A percentile compares a stretch with the other conserved stretches of the same genome.
Evolutionary conservation across 2,329 filamentous ascomycete species (phyloP).

Genomic region (Colletotrichum brevisporum): DNA sequence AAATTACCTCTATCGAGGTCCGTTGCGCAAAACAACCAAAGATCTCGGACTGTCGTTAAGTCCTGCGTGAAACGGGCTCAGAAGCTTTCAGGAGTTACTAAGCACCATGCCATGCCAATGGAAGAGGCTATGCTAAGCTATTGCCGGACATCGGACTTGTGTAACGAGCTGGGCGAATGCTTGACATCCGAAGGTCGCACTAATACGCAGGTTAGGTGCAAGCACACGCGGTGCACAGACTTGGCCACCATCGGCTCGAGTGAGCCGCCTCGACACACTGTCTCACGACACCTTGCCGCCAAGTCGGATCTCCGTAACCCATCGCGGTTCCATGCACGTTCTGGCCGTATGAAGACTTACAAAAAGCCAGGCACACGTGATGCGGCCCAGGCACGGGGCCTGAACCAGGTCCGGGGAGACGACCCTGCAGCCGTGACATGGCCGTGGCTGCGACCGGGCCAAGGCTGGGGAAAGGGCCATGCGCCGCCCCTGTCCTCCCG

Average conservation of each 20-base stretch:
- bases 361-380: background rate
- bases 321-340: background rate
- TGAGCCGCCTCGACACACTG: background rate
- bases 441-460: slow-evolving; percentile 31
- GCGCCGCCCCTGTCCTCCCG: background rate
- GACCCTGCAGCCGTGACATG: slow-evolving; percentile 1
- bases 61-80: background rate
- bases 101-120: background rate
- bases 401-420: background rate
- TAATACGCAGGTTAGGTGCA: background rate
- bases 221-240: background rate
- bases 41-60: background rate
- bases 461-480: slow-evolving; percentile 7
- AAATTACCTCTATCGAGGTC: background rate
- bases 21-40: background rate
- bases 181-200: background rate
- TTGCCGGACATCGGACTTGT: slow-evolving; percentile 8
- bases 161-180: background rate
- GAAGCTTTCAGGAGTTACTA: background rate
- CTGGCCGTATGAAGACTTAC: background rate
- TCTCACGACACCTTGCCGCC: background rate
- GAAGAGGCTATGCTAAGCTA: background rate
- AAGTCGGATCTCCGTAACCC: background rate
- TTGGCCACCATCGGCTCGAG: background rate
- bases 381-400: background rate